Evolutionary conservation across 164 flowering plant genomes (phyloP).

Genomic region (Pachysandra terminalis): DNA sequence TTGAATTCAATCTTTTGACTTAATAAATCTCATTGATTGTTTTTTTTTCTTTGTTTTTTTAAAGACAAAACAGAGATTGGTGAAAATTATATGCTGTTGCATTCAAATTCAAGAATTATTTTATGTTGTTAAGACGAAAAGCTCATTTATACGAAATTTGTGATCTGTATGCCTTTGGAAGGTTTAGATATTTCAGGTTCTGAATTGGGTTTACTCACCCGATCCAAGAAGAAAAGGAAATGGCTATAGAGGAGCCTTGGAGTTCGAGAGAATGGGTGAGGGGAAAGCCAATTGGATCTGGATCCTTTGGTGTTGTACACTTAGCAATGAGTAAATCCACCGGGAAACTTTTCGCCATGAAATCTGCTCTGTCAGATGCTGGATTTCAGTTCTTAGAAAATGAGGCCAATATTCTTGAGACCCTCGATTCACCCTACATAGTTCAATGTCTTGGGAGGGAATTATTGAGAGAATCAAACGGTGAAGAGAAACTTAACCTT

Average conservation of each 20-base stretch:
- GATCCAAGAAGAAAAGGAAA: constrained; percentile 14
- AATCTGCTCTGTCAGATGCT: constrained; percentile 33
- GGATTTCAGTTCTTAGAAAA: constrained; percentile 32
- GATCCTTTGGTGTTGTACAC: constrained; percentile 47
- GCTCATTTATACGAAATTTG: background rate
- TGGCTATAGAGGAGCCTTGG: constrained; percentile 20
- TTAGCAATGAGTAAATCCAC: constrained; percentile 48
- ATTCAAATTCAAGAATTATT: too few species aligned
- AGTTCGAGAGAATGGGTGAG: constrained; percentile 39
- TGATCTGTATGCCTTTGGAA: constrained; percentile 11
- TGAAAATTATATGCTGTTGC: too few species aligned
- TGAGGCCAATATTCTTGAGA: constrained; percentile 44
- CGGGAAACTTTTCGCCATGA: constrained; percentile 47
- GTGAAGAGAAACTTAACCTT: constrained; percentile 25
- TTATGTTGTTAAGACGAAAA: background rate
- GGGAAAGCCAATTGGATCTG: constrained; percentile 47
- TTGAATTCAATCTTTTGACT: too few species aligned
- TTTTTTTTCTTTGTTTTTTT: background rate
- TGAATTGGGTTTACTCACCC: constrained; percentile 16
- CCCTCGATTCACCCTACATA: constrained; percentile 38
- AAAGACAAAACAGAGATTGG: too few species aligned
- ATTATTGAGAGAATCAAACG: constrained; percentile 12
- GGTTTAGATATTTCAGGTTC: background rate
- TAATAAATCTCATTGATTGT: too few species aligned
- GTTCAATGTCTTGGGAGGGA: constrained; percentile 42